Base-by-base conservation (phyloP, 2,329 filamentous ascomycete species). In the Samsoniella hepiali region DNA sequence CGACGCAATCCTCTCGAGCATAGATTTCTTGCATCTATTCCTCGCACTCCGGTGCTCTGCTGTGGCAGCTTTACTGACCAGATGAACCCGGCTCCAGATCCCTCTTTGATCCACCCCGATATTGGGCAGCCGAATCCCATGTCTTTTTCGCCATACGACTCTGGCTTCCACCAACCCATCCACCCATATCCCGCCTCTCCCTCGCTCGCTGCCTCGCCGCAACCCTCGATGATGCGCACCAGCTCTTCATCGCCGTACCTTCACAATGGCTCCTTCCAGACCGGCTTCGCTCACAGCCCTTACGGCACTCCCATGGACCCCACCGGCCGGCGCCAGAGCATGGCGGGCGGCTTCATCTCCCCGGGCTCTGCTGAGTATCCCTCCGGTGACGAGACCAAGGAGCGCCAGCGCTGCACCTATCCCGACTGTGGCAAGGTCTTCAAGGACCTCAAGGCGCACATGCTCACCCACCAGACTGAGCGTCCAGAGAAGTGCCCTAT, bases 401-500 rank as follows among this genome's bases (percentile, higher is more conserved):
- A 91, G 72, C 86, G 85, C 77, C 83, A 84, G 69, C 83, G 90
- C 66, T 96, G 92, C 80, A 90, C 91, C 1, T 88, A 93, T 72
- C 87, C 90, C 7, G 91, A 94, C 64, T 97, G 93, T 71, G 91
- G 92, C 67, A 88, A 90, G 71, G 83, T 88, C 64, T 96, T 96
- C 84, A 96, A 96, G 78, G 93, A 97, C 72, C 80, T 96, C 67
- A 94, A 94, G 77, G 93, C 93, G 9, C 93, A 97, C 76, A 94
- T 96, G 90, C 85, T 97, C 73, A 97, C 93, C 0, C 93, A 97
- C 75, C 91, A 95, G 76, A 90, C 87, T 64, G 92, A 97, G 78
- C 84, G 93, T 31, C 93, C 93, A 0, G 93, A 97, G 74, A 97
- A 97, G 79, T 97, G 93, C 77, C 93, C 93, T 1, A 97, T 97